These are phyloP conservation scores for Dendrobium officinale DNA, from an alignment of 106 monocot genomes.

Conservation along the genomic window DNA sequence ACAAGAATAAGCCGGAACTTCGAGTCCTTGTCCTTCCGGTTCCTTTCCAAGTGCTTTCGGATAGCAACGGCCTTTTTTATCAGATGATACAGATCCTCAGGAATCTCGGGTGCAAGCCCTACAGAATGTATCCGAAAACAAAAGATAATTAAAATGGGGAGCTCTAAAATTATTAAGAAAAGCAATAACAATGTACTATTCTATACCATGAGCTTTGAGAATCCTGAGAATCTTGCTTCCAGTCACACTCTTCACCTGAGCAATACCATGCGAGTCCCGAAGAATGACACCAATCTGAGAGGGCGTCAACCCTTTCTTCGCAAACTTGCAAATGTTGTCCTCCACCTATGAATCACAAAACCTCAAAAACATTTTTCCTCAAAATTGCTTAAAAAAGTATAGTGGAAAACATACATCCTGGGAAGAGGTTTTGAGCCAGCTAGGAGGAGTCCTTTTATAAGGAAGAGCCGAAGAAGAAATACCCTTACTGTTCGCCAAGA, in stretches of 20 bases:
- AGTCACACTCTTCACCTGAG: slow-evolving; percentile 73
- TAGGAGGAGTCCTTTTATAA: slow-evolving; percentile 64
- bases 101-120: slow-evolving; percentile 60
- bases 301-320: slow-evolving; percentile 78
- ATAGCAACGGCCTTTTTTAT: slow-evolving; percentile 60
- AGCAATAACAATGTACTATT: neutral
- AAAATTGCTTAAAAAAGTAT: neutral
- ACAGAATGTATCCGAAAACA: neutral
- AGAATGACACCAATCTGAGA: slow-evolving; percentile 83
- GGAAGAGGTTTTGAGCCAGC: slow-evolving; percentile 64
- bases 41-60: slow-evolving; percentile 61
- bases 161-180: neutral
- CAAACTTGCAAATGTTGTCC: slow-evolving; percentile 69
- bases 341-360: slow-evolving; percentile 32
- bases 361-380: neutral
- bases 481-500: slow-evolving; percentile 39
- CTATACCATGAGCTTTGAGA: slow-evolving; percentile 68
- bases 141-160: neutral
- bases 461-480: slow-evolving; percentile 62
- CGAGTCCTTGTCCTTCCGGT: slow-evolving; percentile 51
- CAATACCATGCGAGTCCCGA: slow-evolving; percentile 75
- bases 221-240: slow-evolving; percentile 81
- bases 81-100: slow-evolving; percentile 54
- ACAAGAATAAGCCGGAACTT: slow-evolving; percentile 58
- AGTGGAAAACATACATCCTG: slow-evolving; percentile 33